Percentiles rank a stretch among this genome's conserved stretches.
Evolutionary conservation across 176 grass and related monocot genomes (phyloP).

Genomic region (Bromus sterilis): DNA sequence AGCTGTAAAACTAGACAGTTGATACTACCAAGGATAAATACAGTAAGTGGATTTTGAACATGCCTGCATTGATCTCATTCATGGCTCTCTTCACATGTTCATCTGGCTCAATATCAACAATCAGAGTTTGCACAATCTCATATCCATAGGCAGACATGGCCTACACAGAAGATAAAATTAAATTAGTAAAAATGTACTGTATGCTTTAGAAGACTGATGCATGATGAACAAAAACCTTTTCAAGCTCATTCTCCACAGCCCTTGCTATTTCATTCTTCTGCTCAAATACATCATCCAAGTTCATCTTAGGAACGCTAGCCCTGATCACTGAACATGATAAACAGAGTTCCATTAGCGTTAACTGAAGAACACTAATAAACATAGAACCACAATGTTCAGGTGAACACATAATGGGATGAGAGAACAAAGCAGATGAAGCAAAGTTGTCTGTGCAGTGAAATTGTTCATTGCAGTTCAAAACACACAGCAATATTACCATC

Average conservation of each 20-base stretch:
- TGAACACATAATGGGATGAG: background rate
- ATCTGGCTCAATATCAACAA: slow-evolving; percentile 85
- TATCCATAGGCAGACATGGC: slow-evolving; percentile 88
- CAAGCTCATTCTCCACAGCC: slow-evolving; percentile 81
- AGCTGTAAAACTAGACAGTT: background rate
- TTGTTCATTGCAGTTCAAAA: background rate
- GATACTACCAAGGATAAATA: background rate
- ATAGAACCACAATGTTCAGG: slow-evolving; percentile 2
- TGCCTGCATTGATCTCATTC: slow-evolving; percentile 93
- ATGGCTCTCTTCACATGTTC: slow-evolving; percentile 77
- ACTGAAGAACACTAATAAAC: background rate
- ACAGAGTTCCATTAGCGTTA: slow-evolving; percentile 21
- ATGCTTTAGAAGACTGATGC: background rate
- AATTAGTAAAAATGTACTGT: slow-evolving; percentile 2
- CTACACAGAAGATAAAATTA: slow-evolving; percentile 24
- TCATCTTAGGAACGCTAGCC: slow-evolving; percentile 84
- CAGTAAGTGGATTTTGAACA: background rate
- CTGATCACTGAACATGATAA: slow-evolving; percentile 63
- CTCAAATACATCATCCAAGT: slow-evolving; percentile 76
- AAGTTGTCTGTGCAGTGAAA: background rate
- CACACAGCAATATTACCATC: slow-evolving; percentile 49
- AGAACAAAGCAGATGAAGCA: background rate
- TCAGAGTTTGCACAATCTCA: slow-evolving; percentile 84
- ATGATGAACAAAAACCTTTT: slow-evolving; percentile 55
- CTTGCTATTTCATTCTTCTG: slow-evolving; percentile 89